Evolutionary conservation across 164 flowering plant genomes (phyloP).

Genomic region (Stephania japonica): DNA sequence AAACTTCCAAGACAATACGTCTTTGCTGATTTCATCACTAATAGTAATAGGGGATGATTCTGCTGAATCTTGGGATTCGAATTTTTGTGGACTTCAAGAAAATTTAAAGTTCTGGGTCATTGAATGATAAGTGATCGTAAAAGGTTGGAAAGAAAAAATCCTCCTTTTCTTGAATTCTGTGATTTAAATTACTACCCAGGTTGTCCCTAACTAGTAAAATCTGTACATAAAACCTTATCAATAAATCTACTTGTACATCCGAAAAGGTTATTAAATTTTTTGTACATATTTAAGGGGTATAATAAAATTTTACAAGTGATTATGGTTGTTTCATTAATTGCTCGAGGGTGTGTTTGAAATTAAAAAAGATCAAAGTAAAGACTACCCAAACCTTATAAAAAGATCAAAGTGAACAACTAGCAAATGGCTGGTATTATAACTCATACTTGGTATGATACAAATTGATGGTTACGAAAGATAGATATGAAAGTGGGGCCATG

Average conservation of each 20-base stretch:
- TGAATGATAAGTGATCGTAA: background rate
- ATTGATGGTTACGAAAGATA: background rate
- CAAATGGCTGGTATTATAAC: too few species aligned
- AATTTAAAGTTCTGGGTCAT: conserved; percentile 1
- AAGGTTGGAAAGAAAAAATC: background rate
- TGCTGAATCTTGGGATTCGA: background rate
- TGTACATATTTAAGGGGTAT: too few species aligned
- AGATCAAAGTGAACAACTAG: too few species aligned
- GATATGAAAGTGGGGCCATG: conserved; percentile 1
- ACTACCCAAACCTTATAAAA: too few species aligned
- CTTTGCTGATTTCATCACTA: background rate
- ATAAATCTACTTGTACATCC: too few species aligned
- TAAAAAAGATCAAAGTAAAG: too few species aligned
- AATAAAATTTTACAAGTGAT: too few species aligned
- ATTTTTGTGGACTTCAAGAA: conserved; percentile 5
- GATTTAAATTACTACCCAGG: background rate
- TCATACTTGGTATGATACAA: background rate
- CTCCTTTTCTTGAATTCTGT: conserved; percentile 1
- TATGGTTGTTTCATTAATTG: too few species aligned
- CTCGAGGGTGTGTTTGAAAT: too few species aligned
- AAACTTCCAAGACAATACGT: conserved; percentile 6
- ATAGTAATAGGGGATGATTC: conserved; percentile 1
- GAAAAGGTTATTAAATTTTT: too few species aligned
- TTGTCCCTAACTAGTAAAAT: too few species aligned
- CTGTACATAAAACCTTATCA: too few species aligned